Evolutionary conservation across 106 monocot species (phyloP).

Genomic region (Acorus gramineus): DNA sequence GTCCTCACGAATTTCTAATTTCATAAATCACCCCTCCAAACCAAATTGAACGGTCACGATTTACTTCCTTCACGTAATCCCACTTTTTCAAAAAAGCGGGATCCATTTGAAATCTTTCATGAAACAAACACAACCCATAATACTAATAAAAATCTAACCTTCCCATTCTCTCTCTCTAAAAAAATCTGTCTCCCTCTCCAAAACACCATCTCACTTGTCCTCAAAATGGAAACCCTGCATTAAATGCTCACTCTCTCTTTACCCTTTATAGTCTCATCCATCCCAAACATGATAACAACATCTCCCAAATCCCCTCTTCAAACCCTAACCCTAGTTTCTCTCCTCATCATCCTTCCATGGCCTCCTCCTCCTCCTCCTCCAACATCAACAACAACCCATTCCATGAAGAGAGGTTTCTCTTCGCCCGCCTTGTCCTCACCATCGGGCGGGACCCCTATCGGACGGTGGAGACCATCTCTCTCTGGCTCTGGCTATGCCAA

Average conservation of each 20-base stretch:
- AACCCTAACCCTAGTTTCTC: background rate
- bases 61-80: too few species aligned
- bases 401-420: conserved; percentile 37
- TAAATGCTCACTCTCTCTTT: background rate
- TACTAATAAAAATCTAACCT: background rate
- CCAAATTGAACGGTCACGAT: too few species aligned
- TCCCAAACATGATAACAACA: too few species aligned
- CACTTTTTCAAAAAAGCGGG: too few species aligned
- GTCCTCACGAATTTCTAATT: too few species aligned
- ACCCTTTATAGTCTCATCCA: too few species aligned
- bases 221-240: background rate
- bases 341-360: background rate
- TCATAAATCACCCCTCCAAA: too few species aligned
- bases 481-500: conserved; percentile 59
- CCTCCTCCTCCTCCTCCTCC: conserved; percentile 6
- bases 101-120: too few species aligned
- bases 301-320: background rate
- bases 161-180: background rate
- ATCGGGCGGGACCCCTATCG: conserved; percentile 12
- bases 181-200: too few species aligned
- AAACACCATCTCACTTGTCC: too few species aligned
- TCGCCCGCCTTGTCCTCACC: conserved; percentile 26
- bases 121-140: too few species aligned
- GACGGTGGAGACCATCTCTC: conserved; percentile 49
- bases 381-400: conserved; percentile 10